phyloP scores from a whole-genome alignment of 768 basidiomycete species.

The Mycena epipterygia region DNA sequence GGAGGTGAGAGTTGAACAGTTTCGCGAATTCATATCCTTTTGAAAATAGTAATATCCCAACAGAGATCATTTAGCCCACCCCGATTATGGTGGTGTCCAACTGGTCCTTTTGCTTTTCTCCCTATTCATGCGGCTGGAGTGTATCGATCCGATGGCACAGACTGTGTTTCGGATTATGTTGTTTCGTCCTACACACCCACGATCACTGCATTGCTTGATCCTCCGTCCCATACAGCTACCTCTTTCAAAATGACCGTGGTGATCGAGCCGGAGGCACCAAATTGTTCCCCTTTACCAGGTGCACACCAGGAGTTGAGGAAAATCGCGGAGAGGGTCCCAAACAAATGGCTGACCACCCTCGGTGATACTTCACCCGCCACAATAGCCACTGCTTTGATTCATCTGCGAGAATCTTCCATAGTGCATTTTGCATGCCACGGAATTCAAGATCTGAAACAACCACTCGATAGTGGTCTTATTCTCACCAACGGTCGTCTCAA shows the following conservation, averaged over 20 bases:
- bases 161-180: too few relatives aligned
- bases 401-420: conserved; percentile 23
- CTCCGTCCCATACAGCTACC: background rate
- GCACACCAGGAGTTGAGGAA: background rate
- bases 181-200: conserved; percentile 37
- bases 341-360: background rate
- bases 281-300: background rate
- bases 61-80: background rate
- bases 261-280: conserved; percentile 5
- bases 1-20: background rate
- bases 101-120: conserved; percentile 13
- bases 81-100: conserved; percentile 15
- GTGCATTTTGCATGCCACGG: conserved; percentile 52
- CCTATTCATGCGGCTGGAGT: conserved; percentile 37
- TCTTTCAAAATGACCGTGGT: conserved; percentile 20
- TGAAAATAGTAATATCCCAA: background rate
- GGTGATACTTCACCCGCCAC: background rate
- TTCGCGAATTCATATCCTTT: background rate
- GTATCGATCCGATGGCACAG: conserved; percentile 7
- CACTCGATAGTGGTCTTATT: too few relatives aligned
- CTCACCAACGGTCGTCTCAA: conserved; percentile 33
- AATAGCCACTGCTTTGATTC: background rate
- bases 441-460: conserved; percentile 39
- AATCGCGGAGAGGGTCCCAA: conserved; percentile 1
- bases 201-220: conserved; percentile 21